A percentile compares a stretch with the other conserved stretches of the same genome.
These are phyloP conservation scores for Candida michaelii DNA, from an alignment of 805 yeast species.

Conservation along the genomic window DNA sequence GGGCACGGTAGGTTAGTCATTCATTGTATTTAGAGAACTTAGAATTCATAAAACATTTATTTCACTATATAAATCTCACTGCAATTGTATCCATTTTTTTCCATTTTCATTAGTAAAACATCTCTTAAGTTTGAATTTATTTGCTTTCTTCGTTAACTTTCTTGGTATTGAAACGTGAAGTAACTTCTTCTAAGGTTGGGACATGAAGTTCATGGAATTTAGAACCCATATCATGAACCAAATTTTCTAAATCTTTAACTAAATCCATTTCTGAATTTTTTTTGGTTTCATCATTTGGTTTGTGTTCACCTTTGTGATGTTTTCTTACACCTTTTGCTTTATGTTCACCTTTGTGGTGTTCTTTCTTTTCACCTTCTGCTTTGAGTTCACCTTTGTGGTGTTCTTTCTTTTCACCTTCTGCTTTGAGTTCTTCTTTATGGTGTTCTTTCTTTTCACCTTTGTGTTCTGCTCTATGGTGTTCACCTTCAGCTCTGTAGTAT, in stretches of 20 bases:
- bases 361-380: no score
- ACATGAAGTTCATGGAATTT: conserved; percentile 3
- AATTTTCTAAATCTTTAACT: not conserved
- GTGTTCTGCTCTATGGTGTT: not conserved
- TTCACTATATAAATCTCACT: not conserved
- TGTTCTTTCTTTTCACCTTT: conserved; percentile 1
- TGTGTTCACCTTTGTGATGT: not conserved
- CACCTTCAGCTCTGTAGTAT: not conserved
- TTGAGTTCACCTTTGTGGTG: no score
- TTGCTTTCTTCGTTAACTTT: conserved; percentile 2
- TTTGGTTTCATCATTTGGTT: not conserved
- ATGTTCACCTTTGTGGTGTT: no score
- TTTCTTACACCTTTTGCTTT: not conserved
- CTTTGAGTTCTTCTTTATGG: not conserved
- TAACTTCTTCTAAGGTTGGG: conserved; percentile 7
- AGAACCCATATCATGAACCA: conserved; percentile 1
- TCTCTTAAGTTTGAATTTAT: not conserved
- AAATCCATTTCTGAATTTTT: not conserved
- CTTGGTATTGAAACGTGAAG: conserved; percentile 1
- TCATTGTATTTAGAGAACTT: not conserved
- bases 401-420: not conserved
- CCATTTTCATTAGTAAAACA: not conserved
- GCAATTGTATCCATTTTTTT: not conserved
- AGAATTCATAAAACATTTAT: not conserved
- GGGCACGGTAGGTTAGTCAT: not conserved